Evolutionary conservation across 352 stramenopile species (phyloP), one percentile per base, ranked within the genome.

Genomic region (Globisporangium radiosum): DNA sequence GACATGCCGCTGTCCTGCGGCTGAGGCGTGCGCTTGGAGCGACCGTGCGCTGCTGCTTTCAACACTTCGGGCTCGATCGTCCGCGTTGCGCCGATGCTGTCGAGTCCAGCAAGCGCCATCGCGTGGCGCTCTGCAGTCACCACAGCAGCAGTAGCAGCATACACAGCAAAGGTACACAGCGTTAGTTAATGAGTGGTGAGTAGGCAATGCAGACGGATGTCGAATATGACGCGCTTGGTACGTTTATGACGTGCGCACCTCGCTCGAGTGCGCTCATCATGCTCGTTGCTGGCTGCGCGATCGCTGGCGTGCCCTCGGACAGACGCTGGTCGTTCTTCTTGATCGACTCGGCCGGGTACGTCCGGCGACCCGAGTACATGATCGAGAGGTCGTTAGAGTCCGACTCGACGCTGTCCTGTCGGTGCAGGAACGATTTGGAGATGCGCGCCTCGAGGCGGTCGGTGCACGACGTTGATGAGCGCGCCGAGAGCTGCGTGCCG

Each of bases 361-460:
- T 90, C 40, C 75, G 78, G 36, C 81, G 70, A 14, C 73, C 80
- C 5, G 76, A 79, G 59, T 87, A 89, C 63, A 89, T 39, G 33
- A 65, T 55, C 10, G 75, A 81, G 39, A 72, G 64, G 33, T 86
- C 68, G 25, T 78, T 71, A 37, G 81, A 62, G 17, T 71, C 40
- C 1, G 62, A 57, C 5, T 55, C 62, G 33, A 62, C 61, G 64
- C 72, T 72, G n/a, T 75, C 64, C 40, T 71, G 68, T 14, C 65
- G 71, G 4, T 60, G 51, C 36, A 80, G 45, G 17, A 76, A 78
- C 17, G 65, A 74, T 56, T 85, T 80, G 47, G 75, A 88, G 38
- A 90, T 86, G n/a, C 80, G 68, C 25, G 80, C 80, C 60, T 90
- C 80, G 25, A 88, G 64, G 48, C 80, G 69, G 52, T 90, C 77